phyloP scores from a whole-genome alignment of 371 early-diverging fungal species.

The Saksenaea oblongispora region DNA sequence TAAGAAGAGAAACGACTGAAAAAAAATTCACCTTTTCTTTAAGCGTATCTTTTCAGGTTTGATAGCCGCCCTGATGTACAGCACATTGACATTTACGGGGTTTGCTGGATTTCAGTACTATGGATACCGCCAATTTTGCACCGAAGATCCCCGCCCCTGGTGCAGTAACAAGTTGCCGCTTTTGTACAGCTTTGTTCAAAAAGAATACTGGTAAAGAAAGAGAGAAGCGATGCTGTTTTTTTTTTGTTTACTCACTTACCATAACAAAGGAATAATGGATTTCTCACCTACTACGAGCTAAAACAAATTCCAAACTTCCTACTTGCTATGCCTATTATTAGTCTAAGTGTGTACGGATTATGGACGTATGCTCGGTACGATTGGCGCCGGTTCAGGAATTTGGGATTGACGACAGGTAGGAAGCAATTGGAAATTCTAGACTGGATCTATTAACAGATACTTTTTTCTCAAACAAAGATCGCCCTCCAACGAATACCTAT shows the following conservation, averaged over 20 bases:
- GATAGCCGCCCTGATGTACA: slow-evolving; percentile 25
- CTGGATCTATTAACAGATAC: background rate
- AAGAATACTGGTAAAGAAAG: slow-evolving; percentile 77
- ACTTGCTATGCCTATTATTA: slow-evolving; percentile 81
- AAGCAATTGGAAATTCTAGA: background rate
- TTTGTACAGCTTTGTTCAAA: slow-evolving; percentile 86
- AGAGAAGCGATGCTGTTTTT: background rate
- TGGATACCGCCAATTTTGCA: slow-evolving; percentile 70
- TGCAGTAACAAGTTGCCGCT: slow-evolving; percentile 64
- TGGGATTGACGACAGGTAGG: slow-evolving; percentile 40
- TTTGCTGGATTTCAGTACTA: slow-evolving; percentile 72
- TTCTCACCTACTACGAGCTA: slow-evolving; percentile 78
- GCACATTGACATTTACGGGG: slow-evolving; percentile 49
- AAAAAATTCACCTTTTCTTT: background rate
- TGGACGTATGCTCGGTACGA: slow-evolving; percentile 57
- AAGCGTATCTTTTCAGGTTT: background rate
- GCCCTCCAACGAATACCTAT: slow-evolving; percentile 4
- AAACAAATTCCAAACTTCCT: slow-evolving; percentile 91
- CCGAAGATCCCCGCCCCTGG: slow-evolving; percentile 62
- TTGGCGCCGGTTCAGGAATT: slow-evolving; percentile 46
- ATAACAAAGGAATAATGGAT: slow-evolving; percentile 73
- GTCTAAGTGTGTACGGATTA: slow-evolving; percentile 64
- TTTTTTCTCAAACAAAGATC: background rate
- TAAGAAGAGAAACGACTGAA: slow-evolving; percentile 7
- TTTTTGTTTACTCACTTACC: background rate